Conservation (phyloP, 768 basidiomycete genomes). For the Boletus barrowsii region DNA sequence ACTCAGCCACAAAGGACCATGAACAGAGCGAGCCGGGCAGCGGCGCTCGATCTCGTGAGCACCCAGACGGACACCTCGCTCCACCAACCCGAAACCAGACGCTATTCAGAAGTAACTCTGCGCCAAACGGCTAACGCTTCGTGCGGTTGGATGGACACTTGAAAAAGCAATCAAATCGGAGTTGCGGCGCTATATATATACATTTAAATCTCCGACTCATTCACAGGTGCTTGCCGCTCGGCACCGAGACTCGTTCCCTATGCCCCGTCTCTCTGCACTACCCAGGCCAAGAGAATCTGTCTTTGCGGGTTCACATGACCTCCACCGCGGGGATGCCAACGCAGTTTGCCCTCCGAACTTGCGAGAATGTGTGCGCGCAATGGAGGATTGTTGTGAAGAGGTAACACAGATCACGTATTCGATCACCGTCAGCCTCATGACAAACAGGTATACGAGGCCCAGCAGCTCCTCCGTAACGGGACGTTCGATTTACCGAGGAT, state of each 20-base stretch:
- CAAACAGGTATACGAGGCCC: conserved; percentile 61
- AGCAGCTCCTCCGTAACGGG: conserved; percentile 64
- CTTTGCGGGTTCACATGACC: conserved; percentile 63
- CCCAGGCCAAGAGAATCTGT: conserved; percentile 59
- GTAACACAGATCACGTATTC: conserved; percentile 30
- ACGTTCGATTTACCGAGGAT: conserved; percentile 72
- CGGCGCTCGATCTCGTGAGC: conserved; percentile 50
- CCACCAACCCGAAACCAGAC: conserved; percentile 72
- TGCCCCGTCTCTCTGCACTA: conserved; percentile 49
- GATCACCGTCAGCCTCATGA: background rate
- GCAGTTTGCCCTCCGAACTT: conserved; percentile 69
- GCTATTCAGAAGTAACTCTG: conserved; percentile 48
- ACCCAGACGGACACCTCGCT: conserved; percentile 59
- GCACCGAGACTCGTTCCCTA: conserved; percentile 26
- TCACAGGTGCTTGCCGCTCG: conserved; percentile 11
- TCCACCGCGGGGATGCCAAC: conserved; percentile 61
- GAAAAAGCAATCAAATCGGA: conserved; percentile 25
- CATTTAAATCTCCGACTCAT: conserved; percentile 24
- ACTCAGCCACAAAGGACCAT: conserved; percentile 41
- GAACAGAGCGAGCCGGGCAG: conserved; percentile 36
- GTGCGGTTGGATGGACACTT: conserved; percentile 66
- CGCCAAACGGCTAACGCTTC: conserved; percentile 58
- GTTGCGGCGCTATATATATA: conserved; percentile 29
- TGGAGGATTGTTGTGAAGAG: conserved; percentile 84
- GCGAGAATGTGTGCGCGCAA: conserved; percentile 69